Conservation (phyloP, 805 yeast species). For the Metschnikowia lochheadii region DNA sequence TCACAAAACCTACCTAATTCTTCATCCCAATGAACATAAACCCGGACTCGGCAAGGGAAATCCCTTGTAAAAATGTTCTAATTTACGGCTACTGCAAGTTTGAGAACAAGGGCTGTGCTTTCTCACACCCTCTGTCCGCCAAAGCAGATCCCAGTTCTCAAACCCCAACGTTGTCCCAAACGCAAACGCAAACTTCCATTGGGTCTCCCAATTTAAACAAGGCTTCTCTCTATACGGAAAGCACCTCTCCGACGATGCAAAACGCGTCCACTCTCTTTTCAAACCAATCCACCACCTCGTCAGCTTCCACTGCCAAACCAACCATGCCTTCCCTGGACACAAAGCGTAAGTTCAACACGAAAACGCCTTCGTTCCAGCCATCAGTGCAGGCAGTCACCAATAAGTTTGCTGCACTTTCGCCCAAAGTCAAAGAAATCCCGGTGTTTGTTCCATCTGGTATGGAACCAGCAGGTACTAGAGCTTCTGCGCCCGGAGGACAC, state of each 20-base stretch:
- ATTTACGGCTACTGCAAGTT: conserved; percentile 87
- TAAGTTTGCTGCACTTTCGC: conserved; percentile 46
- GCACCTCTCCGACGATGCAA: conserved; percentile 29
- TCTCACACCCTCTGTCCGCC: conserved; percentile 43
- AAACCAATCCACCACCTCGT: conserved; percentile 16
- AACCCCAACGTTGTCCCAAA: conserved; percentile 6
- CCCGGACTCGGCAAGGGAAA: conserved; percentile 61
- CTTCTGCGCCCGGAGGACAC: conserved; percentile 3
- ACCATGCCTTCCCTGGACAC: conserved; percentile 9
- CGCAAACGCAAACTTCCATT: conserved; percentile 2
- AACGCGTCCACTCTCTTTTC: not conserved
- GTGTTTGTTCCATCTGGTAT: conserved; percentile 45
- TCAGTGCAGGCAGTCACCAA: conserved; percentile 25
- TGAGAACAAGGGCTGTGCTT: conserved; percentile 83
- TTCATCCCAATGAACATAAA: conserved; percentile 29
- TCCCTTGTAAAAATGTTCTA: conserved; percentile 78
- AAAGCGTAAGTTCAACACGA: conserved; percentile 33
- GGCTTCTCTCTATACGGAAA: conserved; percentile 2
- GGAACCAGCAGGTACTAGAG: conserved; percentile 9
- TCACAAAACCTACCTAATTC: not conserved
- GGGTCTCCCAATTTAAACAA: not conserved
- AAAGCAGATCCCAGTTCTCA: conserved; percentile 7
- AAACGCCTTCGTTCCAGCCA: conserved; percentile 44
- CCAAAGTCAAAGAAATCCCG: conserved; percentile 45
- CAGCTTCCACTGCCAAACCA: conserved; percentile 12